Evolutionary conservation across 345 rosid genomes (phyloP).

Genomic region (Atalantia buxifolia): DNA sequence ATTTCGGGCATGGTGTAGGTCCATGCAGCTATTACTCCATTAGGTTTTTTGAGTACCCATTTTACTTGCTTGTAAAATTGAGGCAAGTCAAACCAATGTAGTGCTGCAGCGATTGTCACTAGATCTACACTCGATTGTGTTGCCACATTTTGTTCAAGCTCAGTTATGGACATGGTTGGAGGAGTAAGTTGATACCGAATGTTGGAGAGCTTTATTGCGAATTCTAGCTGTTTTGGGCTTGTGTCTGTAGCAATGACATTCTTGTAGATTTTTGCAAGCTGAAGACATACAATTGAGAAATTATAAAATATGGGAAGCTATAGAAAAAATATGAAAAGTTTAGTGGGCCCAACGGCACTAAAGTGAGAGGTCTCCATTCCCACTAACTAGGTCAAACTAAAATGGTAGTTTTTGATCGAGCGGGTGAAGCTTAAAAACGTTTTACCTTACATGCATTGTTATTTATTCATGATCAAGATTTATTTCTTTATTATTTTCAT

Average conservation of each 20-base stretch:
- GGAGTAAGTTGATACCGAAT: conserved; percentile 48
- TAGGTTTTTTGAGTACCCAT: conserved; percentile 65
- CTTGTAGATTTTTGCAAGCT: conserved; percentile 68
- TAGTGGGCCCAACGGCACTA: too few relatives aligned
- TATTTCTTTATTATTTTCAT: too few relatives aligned
- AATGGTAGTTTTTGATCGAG: too few relatives aligned
- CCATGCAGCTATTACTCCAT: conserved; percentile 79
- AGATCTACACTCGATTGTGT: conserved; percentile 50
- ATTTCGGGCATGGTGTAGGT: conserved; percentile 71
- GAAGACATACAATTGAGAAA: conserved; percentile 1
- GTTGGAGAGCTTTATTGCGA: conserved; percentile 54
- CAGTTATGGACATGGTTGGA: conserved; percentile 37
- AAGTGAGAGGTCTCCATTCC: too few relatives aligned
- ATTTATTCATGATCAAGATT: too few relatives aligned
- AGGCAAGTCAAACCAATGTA: conserved; percentile 72
- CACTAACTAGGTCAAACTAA: too few relatives aligned
- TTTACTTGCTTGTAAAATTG: conserved; percentile 56
- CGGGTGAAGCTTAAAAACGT: too few relatives aligned
- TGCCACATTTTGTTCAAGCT: conserved; percentile 42
- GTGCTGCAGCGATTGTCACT: conserved; percentile 71
- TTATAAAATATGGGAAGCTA: too few relatives aligned
- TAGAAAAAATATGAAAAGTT: too few relatives aligned
- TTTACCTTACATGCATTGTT: too few relatives aligned
- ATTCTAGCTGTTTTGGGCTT: conserved; percentile 65
- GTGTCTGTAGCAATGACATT: conserved; percentile 78